These are phyloP conservation scores for Cucurbita maxima DNA, from an alignment of 306 rosid genomes.

Conservation along the genomic window DNA sequence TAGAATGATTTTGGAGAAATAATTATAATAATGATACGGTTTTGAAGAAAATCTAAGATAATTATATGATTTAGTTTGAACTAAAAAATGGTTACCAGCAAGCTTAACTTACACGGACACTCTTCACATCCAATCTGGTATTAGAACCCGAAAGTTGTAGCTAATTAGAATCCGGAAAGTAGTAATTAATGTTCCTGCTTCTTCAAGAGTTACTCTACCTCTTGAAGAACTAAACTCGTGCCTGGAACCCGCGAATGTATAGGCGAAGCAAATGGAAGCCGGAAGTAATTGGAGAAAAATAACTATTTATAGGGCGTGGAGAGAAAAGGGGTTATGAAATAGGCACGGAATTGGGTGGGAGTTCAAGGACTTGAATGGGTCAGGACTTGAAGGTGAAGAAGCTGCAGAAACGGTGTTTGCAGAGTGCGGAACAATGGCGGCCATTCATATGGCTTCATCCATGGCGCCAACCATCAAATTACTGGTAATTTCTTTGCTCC, in stretches of 20 bases:
- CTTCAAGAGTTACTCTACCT: too few relatives aligned
- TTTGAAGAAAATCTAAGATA: too few relatives aligned
- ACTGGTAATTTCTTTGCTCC: background rate
- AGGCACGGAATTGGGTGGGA: constrained; percentile 6
- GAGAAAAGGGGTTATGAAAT: constrained; percentile 3
- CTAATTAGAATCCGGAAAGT: too few relatives aligned
- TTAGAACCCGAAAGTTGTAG: constrained; percentile 60
- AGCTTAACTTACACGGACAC: constrained; percentile 43
- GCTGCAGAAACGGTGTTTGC: background rate
- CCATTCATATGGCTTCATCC: constrained; percentile 2
- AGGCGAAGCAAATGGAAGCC: constrained; percentile 33
- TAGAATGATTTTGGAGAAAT: too few relatives aligned
- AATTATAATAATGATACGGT: too few relatives aligned
- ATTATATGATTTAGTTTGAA: background rate
- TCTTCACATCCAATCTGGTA: constrained; percentile 57
- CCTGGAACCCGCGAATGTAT: constrained; percentile 49
- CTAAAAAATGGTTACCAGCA: constrained; percentile 29
- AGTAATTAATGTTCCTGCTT: too few relatives aligned
- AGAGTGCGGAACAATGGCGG: background rate
- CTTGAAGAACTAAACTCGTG: constrained; percentile 67
- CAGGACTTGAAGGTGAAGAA: background rate
- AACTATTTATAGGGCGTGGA: background rate
- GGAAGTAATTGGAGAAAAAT: constrained; percentile 3
- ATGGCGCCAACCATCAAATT: background rate
- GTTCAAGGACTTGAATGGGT: too few relatives aligned